These are phyloP conservation scores for Tuber microsphaerosporum DNA, from an alignment of 495 filamentous ascomycete genomes.

Conservation along the genomic window DNA sequence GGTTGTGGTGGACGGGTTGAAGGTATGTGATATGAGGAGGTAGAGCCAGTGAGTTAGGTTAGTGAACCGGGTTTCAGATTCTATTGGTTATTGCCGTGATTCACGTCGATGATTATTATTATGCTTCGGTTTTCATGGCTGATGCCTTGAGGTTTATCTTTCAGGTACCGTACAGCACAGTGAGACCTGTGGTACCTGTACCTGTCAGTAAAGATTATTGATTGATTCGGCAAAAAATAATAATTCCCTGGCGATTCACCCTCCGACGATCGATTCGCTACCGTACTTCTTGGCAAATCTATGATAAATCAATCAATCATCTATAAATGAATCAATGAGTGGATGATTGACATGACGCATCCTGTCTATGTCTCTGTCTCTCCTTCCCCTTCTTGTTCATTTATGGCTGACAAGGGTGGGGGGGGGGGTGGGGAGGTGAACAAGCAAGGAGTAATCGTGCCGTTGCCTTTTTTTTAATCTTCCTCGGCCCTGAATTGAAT, in stretches of 20 bases:
- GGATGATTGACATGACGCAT: background rate
- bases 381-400: background rate
- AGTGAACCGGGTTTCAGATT: too few species aligned
- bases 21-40: too few species aligned
- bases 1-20: background rate
- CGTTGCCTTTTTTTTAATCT: background rate
- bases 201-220: background rate
- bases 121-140: too few species aligned
- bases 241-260: background rate
- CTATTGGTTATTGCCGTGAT: too few species aligned
- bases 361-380: background rate
- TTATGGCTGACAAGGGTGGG: background rate
- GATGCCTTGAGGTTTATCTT: too few species aligned
- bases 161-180: too few species aligned
- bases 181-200: background rate
- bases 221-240: background rate
- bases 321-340: background rate
- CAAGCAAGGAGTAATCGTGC: too few species aligned
- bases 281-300: background rate
- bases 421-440: background rate
- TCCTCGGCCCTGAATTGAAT: background rate
- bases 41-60: too few species aligned
- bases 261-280: background rate
- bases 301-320: background rate
- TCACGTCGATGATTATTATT: too few species aligned